Base-by-base conservation (phyloP, 352 stramenopile species). In the Pythium aquatile region DNA sequence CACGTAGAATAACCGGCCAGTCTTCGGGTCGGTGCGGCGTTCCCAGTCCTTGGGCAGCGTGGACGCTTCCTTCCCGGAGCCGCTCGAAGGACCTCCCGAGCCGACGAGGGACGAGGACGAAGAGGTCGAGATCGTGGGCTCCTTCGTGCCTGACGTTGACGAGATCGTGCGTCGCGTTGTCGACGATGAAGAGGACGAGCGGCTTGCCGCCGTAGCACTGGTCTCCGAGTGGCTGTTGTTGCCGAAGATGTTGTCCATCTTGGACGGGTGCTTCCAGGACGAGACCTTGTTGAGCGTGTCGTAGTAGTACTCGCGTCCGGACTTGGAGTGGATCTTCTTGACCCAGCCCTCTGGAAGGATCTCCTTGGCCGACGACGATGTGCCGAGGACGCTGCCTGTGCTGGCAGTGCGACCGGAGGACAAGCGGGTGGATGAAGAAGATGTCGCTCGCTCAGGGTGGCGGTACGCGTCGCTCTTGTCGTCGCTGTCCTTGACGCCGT, bases 21-120 rank as follows among this genome's bases (percentile, higher is more conserved):
- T 93, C 73, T 91, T 91, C 9, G 85, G 80, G 54, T 94, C 83
- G 16, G 83, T 90, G 29, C 83, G 83, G 1, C 85, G 74, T 13
- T 78, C 81, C 85, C 85, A 94, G 55, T 92, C 85, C 66, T 93
- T 91, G 7, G 85, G 85, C 5, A 94, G 69, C 42, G 68, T 72
- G n/a, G 44, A 51, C 17, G 73, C 49, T 47, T 70, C 59, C 37
- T 68, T 68, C 28, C 55, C 39, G 0, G 60, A 65, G 9, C 60
- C 55, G 30, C 60, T 68, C 9, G 58, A 67, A 6, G 65, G 59
- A n/a, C 58, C 58, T 16, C 30, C 52, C 28, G 28, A 32, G 1
- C 11, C 13, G 11, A 11, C 29, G 16, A 37, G 75, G 2, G 61
- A 64, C 3, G 72, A 63, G 8, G 66, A 63, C 1, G 74, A 72